These are phyloP conservation scores for Rhodotorula diobovata DNA, from an alignment of 768 basidiomycete species.

Conservation along the genomic window DNA sequence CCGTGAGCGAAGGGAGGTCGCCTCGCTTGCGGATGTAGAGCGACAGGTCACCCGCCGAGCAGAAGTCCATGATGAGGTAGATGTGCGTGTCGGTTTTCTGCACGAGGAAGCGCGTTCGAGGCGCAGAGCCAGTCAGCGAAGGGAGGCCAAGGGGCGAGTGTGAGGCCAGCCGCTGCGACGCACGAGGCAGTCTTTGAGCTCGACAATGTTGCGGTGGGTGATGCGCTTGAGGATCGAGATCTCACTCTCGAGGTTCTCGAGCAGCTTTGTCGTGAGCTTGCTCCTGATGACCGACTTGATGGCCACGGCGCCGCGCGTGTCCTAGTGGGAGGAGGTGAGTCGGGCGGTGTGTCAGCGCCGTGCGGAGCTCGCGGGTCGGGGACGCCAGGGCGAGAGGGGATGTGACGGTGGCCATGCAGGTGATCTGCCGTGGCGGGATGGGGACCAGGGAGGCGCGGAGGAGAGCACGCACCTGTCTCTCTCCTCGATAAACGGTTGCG, in stretches of 20 bases:
- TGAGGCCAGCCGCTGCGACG: neutral
- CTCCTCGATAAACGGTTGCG: slow-evolving; percentile 70
- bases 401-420: too few species aligned
- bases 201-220: slow-evolving; percentile 87
- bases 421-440: too few species aligned
- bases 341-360: neutral
- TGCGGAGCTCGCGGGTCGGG: too few species aligned
- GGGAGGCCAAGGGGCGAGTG: neutral
- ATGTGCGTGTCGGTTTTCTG: slow-evolving; percentile 54
- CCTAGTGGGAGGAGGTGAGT: neutral
- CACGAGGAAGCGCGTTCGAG: neutral
- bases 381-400: too few species aligned
- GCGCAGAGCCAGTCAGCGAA: neutral
- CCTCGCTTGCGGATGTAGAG: slow-evolving; percentile 98
- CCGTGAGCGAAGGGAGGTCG: slow-evolving; percentile 70
- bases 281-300: slow-evolving; percentile 89
- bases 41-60: slow-evolving; percentile 90
- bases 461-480: slow-evolving; percentile 14
- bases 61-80: slow-evolving; percentile 97
- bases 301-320: slow-evolving; percentile 53
- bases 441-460: too few species aligned
- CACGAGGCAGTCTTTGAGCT: slow-evolving; percentile 87
- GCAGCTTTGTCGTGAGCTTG: slow-evolving; percentile 80
- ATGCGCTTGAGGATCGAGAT: slow-evolving; percentile 93
- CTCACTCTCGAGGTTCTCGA: slow-evolving; percentile 97